These are phyloP conservation scores for rapeseed (Brassica napus) DNA, from an alignment of 345 rosid genomes.

Conservation along the genomic window DNA sequence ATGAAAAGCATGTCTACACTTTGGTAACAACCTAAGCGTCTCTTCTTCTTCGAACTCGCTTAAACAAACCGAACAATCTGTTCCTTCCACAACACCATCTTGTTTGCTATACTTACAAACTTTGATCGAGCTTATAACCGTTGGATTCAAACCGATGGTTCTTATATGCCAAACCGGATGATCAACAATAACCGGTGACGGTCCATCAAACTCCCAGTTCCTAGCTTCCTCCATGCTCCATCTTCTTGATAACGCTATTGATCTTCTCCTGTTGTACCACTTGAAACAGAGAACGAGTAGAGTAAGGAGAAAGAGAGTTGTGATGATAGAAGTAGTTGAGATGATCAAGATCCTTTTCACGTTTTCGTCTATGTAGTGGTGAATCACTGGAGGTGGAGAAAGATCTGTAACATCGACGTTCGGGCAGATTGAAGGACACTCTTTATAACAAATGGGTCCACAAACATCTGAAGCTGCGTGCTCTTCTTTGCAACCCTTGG, in stretches of 20 bases:
- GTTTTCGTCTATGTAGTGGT: conserved; percentile 17
- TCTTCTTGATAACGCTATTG: conserved; percentile 30
- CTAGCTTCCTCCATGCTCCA: conserved; percentile 35
- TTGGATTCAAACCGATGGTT: conserved; percentile 59
- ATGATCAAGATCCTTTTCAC: conserved; percentile 34
- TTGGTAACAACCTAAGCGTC: conserved; percentile 60
- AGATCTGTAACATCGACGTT: not conserved
- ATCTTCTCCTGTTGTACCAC: conserved; percentile 29
- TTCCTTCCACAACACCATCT: conserved; percentile 63
- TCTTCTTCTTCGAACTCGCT: conserved; percentile 71
- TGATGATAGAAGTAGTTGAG: conserved; percentile 32
- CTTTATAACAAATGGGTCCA: not conserved
- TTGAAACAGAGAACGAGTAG: conserved; percentile 38
- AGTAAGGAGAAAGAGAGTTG: conserved; percentile 40
- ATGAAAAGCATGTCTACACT: conserved; percentile 80
- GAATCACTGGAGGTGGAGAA: conserved; percentile 23
- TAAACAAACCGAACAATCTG: conserved; percentile 79
- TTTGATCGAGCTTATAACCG: conserved; percentile 55
- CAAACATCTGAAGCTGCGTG: not conserved
- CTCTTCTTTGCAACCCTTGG: not conserved
- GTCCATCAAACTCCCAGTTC: conserved; percentile 44
- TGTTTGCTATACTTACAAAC: conserved; percentile 49
- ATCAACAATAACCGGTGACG: conserved; percentile 46
- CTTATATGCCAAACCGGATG: conserved; percentile 74
- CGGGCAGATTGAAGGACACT: conserved; percentile 40